Evolutionary conservation across 345 rosid species (phyloP).

Genomic region (Linum trigynum): DNA sequence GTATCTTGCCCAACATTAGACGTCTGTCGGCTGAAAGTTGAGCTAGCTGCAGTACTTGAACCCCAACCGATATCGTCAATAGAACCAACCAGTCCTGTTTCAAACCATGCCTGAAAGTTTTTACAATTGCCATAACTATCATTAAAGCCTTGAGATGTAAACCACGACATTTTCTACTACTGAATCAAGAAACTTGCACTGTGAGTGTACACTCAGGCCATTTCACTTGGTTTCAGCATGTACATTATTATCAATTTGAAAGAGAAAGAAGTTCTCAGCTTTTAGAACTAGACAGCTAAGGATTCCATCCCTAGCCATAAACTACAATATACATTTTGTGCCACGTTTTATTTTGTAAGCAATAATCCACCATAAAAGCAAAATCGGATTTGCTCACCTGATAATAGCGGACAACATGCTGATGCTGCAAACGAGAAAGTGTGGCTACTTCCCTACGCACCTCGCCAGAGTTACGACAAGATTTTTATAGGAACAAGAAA

Average conservation of each 20-base stretch:
- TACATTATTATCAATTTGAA: neutral
- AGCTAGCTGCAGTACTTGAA: slow-evolving; percentile 68
- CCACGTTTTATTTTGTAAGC: neutral
- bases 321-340: neutral
- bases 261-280: neutral
- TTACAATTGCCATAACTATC: slow-evolving; percentile 22
- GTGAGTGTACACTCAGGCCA: neutral
- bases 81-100: slow-evolving; percentile 72
- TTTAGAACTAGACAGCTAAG: neutral
- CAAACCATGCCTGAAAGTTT: slow-evolving; percentile 82
- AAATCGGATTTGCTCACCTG: slow-evolving; percentile 43
- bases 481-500: too few species aligned
- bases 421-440: slow-evolving; percentile 95
- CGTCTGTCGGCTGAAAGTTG: slow-evolving; percentile 42
- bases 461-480: slow-evolving; percentile 22
- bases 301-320: slow-evolving; percentile 1
- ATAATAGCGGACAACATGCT: slow-evolving; percentile 97
- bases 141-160: slow-evolving; percentile 4
- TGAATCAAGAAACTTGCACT: slow-evolving; percentile 4
- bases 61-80: slow-evolving; percentile 54
- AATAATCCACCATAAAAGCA: slow-evolving; percentile 12
- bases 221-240: neutral
- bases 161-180: neutral
- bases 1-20: slow-evolving; percentile 55
- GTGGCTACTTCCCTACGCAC: slow-evolving; percentile 89